These are phyloP conservation scores for carrot (Daucus carota) DNA, from an alignment of 129 eudicot genomes.

Conservation along the genomic window DNA sequence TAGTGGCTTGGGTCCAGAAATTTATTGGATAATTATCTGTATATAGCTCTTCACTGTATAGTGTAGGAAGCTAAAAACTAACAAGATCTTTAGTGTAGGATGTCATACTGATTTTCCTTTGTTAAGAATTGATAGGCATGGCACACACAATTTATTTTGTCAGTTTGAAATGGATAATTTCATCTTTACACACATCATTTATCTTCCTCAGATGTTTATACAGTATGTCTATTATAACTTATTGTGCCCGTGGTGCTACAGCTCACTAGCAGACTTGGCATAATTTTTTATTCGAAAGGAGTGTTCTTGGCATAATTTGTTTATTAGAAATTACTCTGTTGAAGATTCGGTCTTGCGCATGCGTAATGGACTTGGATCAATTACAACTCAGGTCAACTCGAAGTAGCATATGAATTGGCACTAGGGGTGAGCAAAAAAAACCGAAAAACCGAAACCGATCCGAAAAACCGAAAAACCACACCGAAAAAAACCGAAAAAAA, in stretches of 20 bases:
- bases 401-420: too few relatives aligned
- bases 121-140: background rate
- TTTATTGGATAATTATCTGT: background rate
- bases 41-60: background rate
- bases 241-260: background rate
- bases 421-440: too few relatives aligned
- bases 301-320: background rate
- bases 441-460: too few relatives aligned
- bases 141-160: background rate
- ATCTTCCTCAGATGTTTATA: background rate
- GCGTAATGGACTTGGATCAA: too few relatives aligned
- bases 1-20: background rate
- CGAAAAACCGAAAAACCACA: too few relatives aligned
- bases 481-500: too few relatives aligned
- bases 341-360: background rate
- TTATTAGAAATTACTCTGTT: background rate
- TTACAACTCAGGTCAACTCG: too few relatives aligned
- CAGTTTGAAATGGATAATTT: background rate
- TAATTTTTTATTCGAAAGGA: too few relatives aligned
- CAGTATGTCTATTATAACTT: background rate
- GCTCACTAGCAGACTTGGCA: background rate
- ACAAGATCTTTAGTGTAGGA: conserved; percentile 7
- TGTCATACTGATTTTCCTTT: background rate
- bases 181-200: background rate
- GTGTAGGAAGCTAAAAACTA: conserved; percentile 2